A percentile compares a stretch with the other conserved stretches of the same genome.
Conservation (phyloP, 805 yeast genomes). For the Yarrowia sp. region DNA sequence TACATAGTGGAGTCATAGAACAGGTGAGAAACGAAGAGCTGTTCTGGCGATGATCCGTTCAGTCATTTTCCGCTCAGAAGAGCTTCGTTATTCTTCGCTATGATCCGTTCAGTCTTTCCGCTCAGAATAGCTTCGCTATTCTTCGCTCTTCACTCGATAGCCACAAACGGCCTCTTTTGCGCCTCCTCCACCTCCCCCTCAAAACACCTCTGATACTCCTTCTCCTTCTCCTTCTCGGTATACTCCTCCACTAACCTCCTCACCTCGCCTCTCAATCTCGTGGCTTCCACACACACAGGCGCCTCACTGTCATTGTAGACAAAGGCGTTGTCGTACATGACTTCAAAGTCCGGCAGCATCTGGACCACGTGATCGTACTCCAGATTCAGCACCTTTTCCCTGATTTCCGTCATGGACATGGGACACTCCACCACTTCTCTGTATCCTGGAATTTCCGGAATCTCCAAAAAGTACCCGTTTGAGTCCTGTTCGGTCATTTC, state of each 20-base stretch:
- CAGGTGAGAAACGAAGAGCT: no score
- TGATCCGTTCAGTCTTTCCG: no score
- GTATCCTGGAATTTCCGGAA: conserved; percentile 31
- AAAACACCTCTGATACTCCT: conserved; percentile 23
- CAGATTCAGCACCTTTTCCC: conserved; percentile 11
- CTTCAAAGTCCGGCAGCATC: conserved; percentile 21
- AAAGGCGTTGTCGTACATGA: conserved; percentile 30
- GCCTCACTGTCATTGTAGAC: conserved; percentile 34
- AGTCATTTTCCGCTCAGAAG: no score
- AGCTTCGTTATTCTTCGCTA: no score
- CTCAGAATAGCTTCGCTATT: background rate
- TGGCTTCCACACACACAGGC: conserved; percentile 28
- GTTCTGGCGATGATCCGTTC: no score
- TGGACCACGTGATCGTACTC: conserved; percentile 11
- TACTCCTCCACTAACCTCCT: conserved; percentile 11
- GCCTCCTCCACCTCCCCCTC: background rate
- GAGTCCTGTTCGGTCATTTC: conserved; percentile 8
- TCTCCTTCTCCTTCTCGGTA: background rate
- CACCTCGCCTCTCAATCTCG: background rate
- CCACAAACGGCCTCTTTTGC: conserved; percentile 1
- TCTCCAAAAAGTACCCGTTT: conserved; percentile 26
- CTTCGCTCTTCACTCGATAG: background rate
- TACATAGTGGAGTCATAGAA: background rate
- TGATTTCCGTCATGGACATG: conserved; percentile 26
- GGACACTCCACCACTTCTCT: conserved; percentile 18